Conservation (phyloP, 495 filamentous ascomycete species). For the Venustampulla echinocandica region DNA sequence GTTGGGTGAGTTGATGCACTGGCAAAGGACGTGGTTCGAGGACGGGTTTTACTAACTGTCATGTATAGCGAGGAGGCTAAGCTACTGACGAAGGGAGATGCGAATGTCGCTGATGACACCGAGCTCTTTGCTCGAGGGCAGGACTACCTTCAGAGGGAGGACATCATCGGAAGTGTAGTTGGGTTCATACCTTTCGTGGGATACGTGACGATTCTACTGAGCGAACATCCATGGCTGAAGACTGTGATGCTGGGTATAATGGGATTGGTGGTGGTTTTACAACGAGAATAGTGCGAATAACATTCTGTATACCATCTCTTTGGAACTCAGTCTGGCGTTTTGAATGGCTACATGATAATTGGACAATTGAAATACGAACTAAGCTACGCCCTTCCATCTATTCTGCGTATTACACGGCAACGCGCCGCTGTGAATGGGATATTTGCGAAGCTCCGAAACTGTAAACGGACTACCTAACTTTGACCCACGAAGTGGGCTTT, state of each 20-base stretch:
- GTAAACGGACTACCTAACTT: not conserved
- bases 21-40: not conserved
- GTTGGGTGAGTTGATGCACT: conserved; percentile 34
- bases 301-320: not conserved
- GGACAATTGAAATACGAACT: not conserved
- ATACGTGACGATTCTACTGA: conserved; percentile 94
- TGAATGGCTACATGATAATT: conserved; percentile 14
- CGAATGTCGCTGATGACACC: conserved; percentile 89
- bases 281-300: conserved; percentile 61
- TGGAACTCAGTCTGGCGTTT: conserved; percentile 14
- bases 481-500: not conserved
- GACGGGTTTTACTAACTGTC: conserved; percentile 6
- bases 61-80: conserved; percentile 34
- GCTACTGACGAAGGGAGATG: conserved; percentile 96
- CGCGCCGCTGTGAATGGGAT: too few species aligned
- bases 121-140: conserved; percentile 84
- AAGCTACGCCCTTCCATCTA: too few species aligned
- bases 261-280: conserved; percentile 88
- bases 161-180: conserved; percentile 89
- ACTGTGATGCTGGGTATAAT: conserved; percentile 87
- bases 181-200: conserved; percentile 94
- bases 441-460: too few species aligned
- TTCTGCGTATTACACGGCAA: not conserved
- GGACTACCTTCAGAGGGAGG: conserved; percentile 73
- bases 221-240: conserved; percentile 96